Percentiles rank a stretch among this genome's conserved stretches.
These are phyloP conservation scores for Quercus rubra DNA, from an alignment of 306 rosid genomes.

Conservation along the genomic window DNA sequence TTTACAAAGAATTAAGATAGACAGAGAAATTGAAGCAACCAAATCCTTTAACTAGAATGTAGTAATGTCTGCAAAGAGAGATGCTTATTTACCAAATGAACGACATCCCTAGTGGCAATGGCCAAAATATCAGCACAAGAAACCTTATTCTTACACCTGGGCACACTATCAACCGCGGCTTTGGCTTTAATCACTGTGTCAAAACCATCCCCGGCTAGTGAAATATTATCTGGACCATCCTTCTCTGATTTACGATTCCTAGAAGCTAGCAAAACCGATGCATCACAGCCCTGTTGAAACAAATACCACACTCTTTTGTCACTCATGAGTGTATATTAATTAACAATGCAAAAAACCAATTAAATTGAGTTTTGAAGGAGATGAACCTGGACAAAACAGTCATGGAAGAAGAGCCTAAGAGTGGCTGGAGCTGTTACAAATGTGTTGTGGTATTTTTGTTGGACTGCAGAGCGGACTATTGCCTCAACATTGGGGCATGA, in stretches of 20 bases:
- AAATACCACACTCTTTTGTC: background rate
- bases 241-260: constrained; percentile 57
- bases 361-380: background rate
- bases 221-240: constrained; percentile 56
- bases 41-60: too few relatives aligned
- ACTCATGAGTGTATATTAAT: too few relatives aligned
- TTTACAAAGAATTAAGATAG: too few relatives aligned
- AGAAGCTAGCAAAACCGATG: constrained; percentile 64
- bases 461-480: constrained; percentile 58
- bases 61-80: background rate
- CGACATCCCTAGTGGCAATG: constrained; percentile 76
- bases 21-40: too few relatives aligned
- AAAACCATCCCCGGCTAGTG: constrained; percentile 89
- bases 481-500: constrained; percentile 77
- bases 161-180: constrained; percentile 69
- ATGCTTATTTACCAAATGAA: constrained; percentile 51
- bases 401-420: constrained; percentile 87
- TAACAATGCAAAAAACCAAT: background rate
- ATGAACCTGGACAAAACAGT: constrained; percentile 72
- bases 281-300: constrained; percentile 81
- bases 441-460: constrained; percentile 54
- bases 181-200: constrained; percentile 89
- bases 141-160: constrained; percentile 65
- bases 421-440: constrained; percentile 82
- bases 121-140: constrained; percentile 97